Conservation (phyloP, 179 eudicot species). For the Carnegiea gigantea region DNA sequence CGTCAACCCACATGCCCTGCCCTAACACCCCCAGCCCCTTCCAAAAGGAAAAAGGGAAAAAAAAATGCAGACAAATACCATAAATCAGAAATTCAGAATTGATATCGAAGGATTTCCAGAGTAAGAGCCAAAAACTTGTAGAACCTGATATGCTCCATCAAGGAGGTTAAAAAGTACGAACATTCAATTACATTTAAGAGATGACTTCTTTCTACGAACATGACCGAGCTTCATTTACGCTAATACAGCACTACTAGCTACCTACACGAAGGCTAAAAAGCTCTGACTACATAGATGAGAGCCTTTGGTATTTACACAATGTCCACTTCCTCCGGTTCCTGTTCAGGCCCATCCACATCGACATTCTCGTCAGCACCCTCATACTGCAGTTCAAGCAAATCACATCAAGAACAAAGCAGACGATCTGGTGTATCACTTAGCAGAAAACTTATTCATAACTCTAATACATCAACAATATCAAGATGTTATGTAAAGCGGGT, state of each 20-base stretch:
- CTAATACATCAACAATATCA: too few relatives aligned
- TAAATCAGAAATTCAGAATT: too few relatives aligned
- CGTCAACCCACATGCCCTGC: too few relatives aligned
- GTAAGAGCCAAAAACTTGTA: background rate
- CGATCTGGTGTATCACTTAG: background rate
- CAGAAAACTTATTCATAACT: background rate
- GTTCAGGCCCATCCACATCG: conserved; percentile 48
- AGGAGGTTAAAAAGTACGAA: background rate
- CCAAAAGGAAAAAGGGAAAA: too few relatives aligned
- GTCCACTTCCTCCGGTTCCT: conserved; percentile 65
- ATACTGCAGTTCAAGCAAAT: conserved; percentile 47
- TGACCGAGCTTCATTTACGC: background rate
- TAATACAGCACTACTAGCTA: background rate
- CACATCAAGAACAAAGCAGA: background rate
- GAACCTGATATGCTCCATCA: background rate
- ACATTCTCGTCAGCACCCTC: conserved; percentile 50
- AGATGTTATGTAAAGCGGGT: background rate
- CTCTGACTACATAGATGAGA: background rate
- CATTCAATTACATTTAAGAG: background rate
- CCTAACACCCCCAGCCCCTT: too few relatives aligned
- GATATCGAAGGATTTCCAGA: background rate
- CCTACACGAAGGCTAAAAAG: background rate
- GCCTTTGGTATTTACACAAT: conserved; percentile 31
- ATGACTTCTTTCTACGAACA: background rate
- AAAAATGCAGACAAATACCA: too few relatives aligned